Percentiles rank a stretch among this genome's conserved stretches.
These are phyloP conservation scores for Nowakowskiella sp. DNA, from an alignment of 192 early-diverging fungal genomes.

Conservation along the genomic window DNA sequence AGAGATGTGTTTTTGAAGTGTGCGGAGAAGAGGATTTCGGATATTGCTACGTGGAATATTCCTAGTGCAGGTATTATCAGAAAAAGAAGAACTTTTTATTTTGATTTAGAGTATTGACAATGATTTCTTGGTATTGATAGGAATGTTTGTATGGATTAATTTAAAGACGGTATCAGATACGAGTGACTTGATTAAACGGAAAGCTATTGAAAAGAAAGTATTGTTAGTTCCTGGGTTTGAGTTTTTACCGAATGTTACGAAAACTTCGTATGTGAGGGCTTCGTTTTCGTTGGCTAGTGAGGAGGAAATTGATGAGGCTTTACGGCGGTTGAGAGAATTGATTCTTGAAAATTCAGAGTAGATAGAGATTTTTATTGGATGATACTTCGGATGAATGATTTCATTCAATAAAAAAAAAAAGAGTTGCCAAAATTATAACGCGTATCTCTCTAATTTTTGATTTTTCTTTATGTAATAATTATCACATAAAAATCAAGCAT, in stretches of 20 bases:
- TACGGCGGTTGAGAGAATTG: slow-evolving; percentile 30
- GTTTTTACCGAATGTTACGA: slow-evolving; percentile 42
- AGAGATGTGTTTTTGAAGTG: slow-evolving; percentile 59
- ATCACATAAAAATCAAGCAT: too few species aligned
- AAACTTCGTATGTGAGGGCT: slow-evolving; percentile 42
- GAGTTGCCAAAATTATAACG: too few species aligned
- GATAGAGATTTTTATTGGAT: too few species aligned
- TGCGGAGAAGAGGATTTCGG: slow-evolving; percentile 53
- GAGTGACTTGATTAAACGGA: slow-evolving; percentile 30
- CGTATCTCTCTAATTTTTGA: too few species aligned
- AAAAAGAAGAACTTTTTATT: background rate
- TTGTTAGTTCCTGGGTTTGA: slow-evolving; percentile 50
- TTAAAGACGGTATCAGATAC: slow-evolving; percentile 35
- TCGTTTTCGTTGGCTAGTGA: slow-evolving; percentile 36
- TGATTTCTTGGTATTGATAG: slow-evolving; percentile 53
- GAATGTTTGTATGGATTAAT: slow-evolving; percentile 89
- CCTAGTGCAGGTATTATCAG: slow-evolving; percentile 42
- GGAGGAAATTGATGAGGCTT: slow-evolving; percentile 36
- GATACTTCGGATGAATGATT: too few species aligned
- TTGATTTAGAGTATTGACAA: slow-evolving; percentile 6
- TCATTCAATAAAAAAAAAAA: too few species aligned
- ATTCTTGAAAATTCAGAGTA: slow-evolving; percentile 13
- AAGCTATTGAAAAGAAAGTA: slow-evolving; percentile 47
- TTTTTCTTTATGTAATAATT: too few species aligned
- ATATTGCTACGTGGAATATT: slow-evolving; percentile 37